These are phyloP conservation scores for Bretziella fagacearum DNA, from an alignment of 2,329 filamentous ascomycete species.

Conservation along the genomic window DNA sequence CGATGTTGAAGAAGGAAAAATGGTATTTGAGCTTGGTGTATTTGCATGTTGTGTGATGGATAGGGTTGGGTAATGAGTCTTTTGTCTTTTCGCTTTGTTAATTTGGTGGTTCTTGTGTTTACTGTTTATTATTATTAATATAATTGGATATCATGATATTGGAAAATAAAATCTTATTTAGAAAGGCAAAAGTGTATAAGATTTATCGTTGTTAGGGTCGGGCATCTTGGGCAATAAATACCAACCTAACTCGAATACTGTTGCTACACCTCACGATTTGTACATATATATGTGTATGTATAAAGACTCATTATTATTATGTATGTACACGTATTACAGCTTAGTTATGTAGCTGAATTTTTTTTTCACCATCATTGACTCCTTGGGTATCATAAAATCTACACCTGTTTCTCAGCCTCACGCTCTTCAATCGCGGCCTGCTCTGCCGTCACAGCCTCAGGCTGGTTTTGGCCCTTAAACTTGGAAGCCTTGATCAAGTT, in stretches of 20 bases:
- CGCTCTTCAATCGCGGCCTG: conserved; percentile 6
- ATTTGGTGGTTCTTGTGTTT: background rate
- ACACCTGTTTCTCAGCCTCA: conserved; percentile 10
- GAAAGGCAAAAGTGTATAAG: background rate
- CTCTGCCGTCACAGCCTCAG: conserved; percentile 18
- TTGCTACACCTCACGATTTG: too few relatives aligned
- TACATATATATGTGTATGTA: too few relatives aligned
- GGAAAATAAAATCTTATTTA: background rate
- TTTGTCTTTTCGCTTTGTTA: background rate
- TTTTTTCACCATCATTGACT: background rate
- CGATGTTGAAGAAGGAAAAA: conserved; percentile 11
- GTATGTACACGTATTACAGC: too few relatives aligned
- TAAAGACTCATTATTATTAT: too few relatives aligned
- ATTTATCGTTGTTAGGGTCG: too few relatives aligned
- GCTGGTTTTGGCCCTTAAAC: conserved; percentile 26
- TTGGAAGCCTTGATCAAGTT: conserved; percentile 41
- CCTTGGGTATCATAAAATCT: background rate
- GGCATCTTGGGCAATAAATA: too few relatives aligned
- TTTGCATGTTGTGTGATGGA: conserved; percentile 6
- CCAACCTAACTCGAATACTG: too few relatives aligned
- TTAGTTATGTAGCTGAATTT: background rate
- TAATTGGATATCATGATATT: background rate
- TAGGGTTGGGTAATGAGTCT: background rate
- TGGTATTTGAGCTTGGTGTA: conserved; percentile 10
- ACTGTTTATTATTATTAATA: conserved; percentile 2